A percentile compares a stretch with the other conserved stretches of the same genome.
Evolutionary conservation across 768 basidiomycete species (phyloP).

Genomic region (Chalciporus pseudorubinellus): DNA sequence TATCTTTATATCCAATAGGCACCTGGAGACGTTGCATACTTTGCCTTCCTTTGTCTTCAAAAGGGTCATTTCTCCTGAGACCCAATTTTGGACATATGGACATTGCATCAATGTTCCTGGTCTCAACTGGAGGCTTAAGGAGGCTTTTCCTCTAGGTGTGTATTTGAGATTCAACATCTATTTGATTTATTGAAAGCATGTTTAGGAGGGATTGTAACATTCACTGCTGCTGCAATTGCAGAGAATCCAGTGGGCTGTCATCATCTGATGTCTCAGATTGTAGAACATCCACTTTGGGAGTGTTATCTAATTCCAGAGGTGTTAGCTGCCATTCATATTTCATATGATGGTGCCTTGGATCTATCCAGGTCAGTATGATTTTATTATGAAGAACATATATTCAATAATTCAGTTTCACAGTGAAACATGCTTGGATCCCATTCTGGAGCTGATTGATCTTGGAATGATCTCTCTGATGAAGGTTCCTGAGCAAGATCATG

Average conservation of each 20-base stretch:
- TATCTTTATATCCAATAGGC: constrained; percentile 66
- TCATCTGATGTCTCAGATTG: constrained; percentile 48
- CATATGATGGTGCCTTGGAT: constrained; percentile 2
- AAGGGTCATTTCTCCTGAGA: constrained; percentile 40
- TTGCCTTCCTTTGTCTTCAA: constrained; percentile 51
- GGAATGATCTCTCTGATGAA: constrained; percentile 54
- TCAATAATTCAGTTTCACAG: neutral
- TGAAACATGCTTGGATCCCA: constrained; percentile 17
- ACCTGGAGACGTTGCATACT: constrained; percentile 47
- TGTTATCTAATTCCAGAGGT: constrained; percentile 66
- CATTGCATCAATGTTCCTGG: constrained; percentile 53
- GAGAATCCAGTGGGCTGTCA: constrained; percentile 50
- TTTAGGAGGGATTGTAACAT: constrained; percentile 71
- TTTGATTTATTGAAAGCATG: neutral
- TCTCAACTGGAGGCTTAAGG: constrained; percentile 57
- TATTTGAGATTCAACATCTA: neutral
- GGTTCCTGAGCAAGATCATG: constrained; percentile 43
- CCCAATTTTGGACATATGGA: constrained; percentile 69
- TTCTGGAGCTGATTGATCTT: constrained; percentile 40
- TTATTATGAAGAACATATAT: neutral
- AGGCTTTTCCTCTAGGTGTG: constrained; percentile 68
- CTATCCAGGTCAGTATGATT: constrained; percentile 10
- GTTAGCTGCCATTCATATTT: constrained; percentile 43
- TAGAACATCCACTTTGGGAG: constrained; percentile 64
- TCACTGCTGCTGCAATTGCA: constrained; percentile 59